Base-by-base conservation (phyloP, 208 protist genomes). In the Trypanosoma grayi region DNA sequence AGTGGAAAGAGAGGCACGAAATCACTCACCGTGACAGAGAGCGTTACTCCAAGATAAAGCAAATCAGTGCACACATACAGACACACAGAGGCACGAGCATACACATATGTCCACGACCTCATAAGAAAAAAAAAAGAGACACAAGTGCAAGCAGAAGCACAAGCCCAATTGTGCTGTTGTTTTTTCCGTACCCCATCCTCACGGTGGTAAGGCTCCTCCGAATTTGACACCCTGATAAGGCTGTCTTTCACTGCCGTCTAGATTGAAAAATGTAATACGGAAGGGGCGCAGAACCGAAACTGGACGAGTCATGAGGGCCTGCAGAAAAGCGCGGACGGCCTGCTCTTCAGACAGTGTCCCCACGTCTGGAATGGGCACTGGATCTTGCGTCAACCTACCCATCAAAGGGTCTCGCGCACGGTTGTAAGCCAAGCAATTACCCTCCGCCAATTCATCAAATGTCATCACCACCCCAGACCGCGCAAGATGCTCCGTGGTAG, bases 161-260 rank as follows among this genome's bases (percentile, higher is more conserved):
- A n/a, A n/a, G n/a, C n/a, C n/a, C n/a, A n/a, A n/a, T n/a, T n/a
- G n/a, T n/a, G n/a, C n/a, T n/a, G n/a, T n/a, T n/a, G n/a, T n/a
- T n/a, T n/a, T 3, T 22, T 43, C 39, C 11, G 14, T 14, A 43
- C 6, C 20, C 39, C 39, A 14, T 14, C 11, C 39, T 14, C 39
- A 57, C 4, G 31, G 22, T 8, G 44, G 1, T 37, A 34, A 8
- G 30, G 34, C 30, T 36, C 88, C 89, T 50, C 89, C 89, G 55
- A 95, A 90, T 60, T 95, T 95, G 8, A 95, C 89, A 31, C 89
- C 89, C 52, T 95, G 68, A 60, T 93, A 95, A 2, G 89, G 89
- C 56, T 85, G 72, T 31, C 54, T 75, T 9, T 72, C 30, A 58
- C 74, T 85, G 28, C 85, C 89, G 60, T 95, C 89, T 14, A 95